Evolutionary conservation across 2,329 filamentous ascomycete species (phyloP).

Genomic region (Penicillium aurantiogriseum): DNA sequence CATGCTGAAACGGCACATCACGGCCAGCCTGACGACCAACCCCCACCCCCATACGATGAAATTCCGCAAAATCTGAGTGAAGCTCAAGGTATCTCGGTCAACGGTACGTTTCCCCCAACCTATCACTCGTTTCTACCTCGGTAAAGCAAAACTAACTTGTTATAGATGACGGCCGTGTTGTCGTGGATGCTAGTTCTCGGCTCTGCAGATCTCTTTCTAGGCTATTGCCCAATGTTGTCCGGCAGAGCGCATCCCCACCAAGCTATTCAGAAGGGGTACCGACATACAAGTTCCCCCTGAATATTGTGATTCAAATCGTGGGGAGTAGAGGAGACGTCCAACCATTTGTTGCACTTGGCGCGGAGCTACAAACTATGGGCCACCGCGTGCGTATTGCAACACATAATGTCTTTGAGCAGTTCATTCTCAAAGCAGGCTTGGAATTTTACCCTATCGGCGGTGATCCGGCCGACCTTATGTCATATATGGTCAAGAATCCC

Average conservation of each 20-base stretch:
- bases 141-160: neutral
- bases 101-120: neutral
- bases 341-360: neutral
- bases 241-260: neutral
- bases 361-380: neutral
- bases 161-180: neutral
- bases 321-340: neutral
- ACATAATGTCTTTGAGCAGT: conserved; percentile 53
- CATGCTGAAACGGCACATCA: too few relatives aligned
- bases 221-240: neutral
- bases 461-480: conserved; percentile 52
- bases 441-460: conserved; percentile 60
- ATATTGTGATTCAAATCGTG: neutral
- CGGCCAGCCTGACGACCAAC: neutral
- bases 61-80: neutral
- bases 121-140: neutral
- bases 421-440: conserved; percentile 52
- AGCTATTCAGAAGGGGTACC: neutral
- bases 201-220: neutral
- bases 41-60: neutral
- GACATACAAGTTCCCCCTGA: neutral
- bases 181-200: neutral
- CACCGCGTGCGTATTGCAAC: conserved; percentile 32
- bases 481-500: conserved; percentile 51
- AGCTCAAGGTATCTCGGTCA: neutral